Percentiles rank a stretch among this genome's conserved stretches.
Conservation (phyloP, 441 rosid genomes). For the Gossypium trilobum region DNA sequence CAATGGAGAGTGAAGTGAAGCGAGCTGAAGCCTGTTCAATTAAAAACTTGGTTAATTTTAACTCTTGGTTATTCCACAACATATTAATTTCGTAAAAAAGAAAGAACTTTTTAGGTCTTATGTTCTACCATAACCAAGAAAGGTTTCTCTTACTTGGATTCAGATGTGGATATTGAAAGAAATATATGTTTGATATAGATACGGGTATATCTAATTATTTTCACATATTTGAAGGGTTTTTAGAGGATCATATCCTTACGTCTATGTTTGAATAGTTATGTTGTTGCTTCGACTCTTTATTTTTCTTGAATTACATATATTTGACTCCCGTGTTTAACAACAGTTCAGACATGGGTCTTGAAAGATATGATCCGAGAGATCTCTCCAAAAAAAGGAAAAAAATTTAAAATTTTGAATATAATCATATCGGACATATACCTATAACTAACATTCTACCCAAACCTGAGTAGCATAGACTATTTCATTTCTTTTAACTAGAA, state of each 20-base stretch:
- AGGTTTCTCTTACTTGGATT: not conserved
- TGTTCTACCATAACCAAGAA: not conserved
- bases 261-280: not conserved
- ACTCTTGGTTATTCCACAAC: not conserved
- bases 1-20: conserved; percentile 51
- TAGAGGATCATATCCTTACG: no score
- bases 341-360: not conserved
- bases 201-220: not conserved
- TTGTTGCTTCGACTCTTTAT: not conserved
- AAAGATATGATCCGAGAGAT: not conserved
- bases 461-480: not conserved
- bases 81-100: not conserved
- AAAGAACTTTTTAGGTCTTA: not conserved
- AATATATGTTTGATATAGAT: not conserved
- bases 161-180: not conserved
- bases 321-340: not conserved
- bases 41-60: conserved; percentile 11
- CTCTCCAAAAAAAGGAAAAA: not conserved
- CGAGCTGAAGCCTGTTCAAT: conserved; percentile 55
- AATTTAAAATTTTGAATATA: no score
- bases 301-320: not conserved
- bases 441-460: not conserved
- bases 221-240: no score
- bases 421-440: no score
- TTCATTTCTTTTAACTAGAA: not conserved